phyloP scores from a whole-genome alignment of 306 rosid species.

The Quercus gilva region DNA sequence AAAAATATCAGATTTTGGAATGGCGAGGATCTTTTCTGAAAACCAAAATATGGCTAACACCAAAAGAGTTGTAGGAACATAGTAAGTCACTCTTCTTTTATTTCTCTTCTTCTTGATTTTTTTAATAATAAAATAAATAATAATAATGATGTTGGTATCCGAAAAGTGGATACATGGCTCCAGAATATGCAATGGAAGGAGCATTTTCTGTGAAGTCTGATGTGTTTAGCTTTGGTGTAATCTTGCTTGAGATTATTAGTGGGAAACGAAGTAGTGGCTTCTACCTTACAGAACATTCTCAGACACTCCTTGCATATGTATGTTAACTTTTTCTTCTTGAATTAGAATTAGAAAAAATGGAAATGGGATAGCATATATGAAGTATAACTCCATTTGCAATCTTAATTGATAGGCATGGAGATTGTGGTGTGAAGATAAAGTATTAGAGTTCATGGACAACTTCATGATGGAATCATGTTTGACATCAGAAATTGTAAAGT shows the following conservation, averaged over 20 bases:
- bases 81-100: no score
- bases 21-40: no score
- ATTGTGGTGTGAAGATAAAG: conserved; percentile 46
- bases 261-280: conserved; percentile 34
- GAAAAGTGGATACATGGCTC: no score
- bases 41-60: no score
- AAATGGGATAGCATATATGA: not conserved
- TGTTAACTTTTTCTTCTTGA: not conserved
- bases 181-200: no score
- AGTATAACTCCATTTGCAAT: not conserved
- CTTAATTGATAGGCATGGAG: conserved; percentile 45
- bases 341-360: not conserved
- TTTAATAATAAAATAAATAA: no score
- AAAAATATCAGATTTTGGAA: no score
- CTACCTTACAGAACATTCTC: conserved; percentile 26
- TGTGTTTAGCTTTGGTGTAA: conserved; percentile 45
- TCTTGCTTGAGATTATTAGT: conserved; percentile 41
- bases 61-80: no score
- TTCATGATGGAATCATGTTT: conserved; percentile 19
- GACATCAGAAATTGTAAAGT: conserved; percentile 25
- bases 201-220: not conserved
- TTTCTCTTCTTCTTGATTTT: no score
- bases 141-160: no score
- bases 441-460: conserved; percentile 43
- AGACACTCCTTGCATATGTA: conserved; percentile 34